Base-by-base conservation (phyloP, 305 asterid species). In the Rubia peregrina region DNA sequence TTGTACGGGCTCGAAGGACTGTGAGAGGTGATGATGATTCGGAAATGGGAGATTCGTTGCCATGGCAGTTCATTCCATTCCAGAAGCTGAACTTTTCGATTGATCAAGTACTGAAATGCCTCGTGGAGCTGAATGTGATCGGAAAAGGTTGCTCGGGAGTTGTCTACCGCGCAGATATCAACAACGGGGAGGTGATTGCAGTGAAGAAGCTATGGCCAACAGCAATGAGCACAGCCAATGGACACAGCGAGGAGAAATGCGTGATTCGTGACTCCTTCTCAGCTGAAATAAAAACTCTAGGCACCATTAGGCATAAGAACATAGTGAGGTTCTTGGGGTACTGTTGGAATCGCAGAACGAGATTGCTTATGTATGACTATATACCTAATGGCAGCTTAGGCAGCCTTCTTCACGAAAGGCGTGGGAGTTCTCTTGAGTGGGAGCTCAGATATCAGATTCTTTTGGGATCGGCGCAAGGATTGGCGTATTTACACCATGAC, bases 331-430 rank as follows among this genome's bases (percentile, higher is more conserved):
- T 83, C 77, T 72, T 83, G 67, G 87, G 85, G 3, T 83, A 80
- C 36, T 83, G 81, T 41, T 83, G 87, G 87, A 83, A 83, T 48
- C 71, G 74, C 3, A 80, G 56, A 49, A 83, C 78, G 38, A 76
- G 85, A 67, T 41, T 83, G 77, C 85, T 83, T 1, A 83, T 83
- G 85, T 83, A 80, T 73, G 87, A 83, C 62, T 83, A 83, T 57
- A 83, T 80, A 85, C 85, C 85, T 0, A 83, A 83, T 63, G 87
- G 87, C 26, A 83, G 83, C 71, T 68, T 83, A 68, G 87, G 87
- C 56, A 74, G 87, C 56, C 77, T 83, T 26, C 78, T 83, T 0
- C 87, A 76, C n/a, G 87, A 83, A 70, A 76, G 83, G n/a, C 65
- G 49, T 0, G 87, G 85, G 26, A 76, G 69, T 60, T 62, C 79